phyloP scores from a whole-genome alignment of 164 flowering plant species.

The Cinnamomum micranthum region DNA sequence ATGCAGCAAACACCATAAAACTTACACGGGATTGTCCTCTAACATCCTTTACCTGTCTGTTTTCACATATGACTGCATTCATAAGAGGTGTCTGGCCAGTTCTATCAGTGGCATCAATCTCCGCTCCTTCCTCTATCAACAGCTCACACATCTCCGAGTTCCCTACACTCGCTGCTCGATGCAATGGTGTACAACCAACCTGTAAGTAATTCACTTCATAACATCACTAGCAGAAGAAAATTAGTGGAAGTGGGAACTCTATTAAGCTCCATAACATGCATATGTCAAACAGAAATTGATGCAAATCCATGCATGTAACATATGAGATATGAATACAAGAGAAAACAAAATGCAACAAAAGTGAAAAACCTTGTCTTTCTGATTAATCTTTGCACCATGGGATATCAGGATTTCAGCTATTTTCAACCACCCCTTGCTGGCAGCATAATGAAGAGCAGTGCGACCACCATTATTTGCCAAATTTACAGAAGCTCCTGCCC shows the following conservation, averaged over 20 bases:
- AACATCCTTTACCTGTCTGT: constrained; percentile 60
- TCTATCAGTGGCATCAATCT: constrained; percentile 77
- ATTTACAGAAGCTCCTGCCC: constrained; percentile 79
- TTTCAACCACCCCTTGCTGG: constrained; percentile 86
- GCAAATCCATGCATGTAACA: neutral
- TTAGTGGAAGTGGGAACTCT: neutral
- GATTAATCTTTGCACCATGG: constrained; percentile 70
- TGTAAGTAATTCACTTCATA: constrained; percentile 20
- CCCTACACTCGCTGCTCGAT: constrained; percentile 91
- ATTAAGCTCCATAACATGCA: neutral
- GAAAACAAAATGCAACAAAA: neutral
- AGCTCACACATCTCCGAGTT: constrained; percentile 72
- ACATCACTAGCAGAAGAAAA: neutral
- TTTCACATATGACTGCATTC: constrained; percentile 74
- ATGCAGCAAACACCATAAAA: neutral
- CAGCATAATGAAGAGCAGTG: constrained; percentile 95
- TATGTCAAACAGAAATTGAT: neutral
- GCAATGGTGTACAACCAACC: constrained; percentile 98
- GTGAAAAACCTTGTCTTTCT: constrained; percentile 73
- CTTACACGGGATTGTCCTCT: neutral
- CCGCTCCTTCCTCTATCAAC: constrained; percentile 94
- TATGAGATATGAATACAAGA: too few species aligned
- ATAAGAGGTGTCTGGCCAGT: constrained; percentile 89
- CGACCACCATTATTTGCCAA: constrained; percentile 86
- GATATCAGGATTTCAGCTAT: constrained; percentile 69